Conservation (phyloP, 768 basidiomycete species). For the Kwoniella botswanensis region DNA sequence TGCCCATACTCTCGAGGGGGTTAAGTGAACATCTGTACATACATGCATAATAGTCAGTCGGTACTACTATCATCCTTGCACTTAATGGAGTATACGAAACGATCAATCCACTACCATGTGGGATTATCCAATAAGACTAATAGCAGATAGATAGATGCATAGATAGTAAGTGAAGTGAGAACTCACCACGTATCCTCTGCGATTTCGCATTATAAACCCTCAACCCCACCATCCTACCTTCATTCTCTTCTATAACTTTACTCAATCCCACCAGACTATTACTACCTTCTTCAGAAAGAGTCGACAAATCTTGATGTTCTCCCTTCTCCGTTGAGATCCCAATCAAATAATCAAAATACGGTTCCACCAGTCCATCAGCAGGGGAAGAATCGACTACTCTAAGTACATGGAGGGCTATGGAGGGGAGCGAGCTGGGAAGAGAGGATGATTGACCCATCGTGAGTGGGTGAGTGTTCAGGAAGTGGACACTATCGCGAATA, state of each 20-base stretch:
- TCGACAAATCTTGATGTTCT: not conserved
- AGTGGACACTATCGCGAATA: too few relatives aligned
- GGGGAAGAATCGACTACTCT: conserved; percentile 89
- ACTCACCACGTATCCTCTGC: conserved; percentile 54
- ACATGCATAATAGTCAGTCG: too few relatives aligned
- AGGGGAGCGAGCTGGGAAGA: conserved; percentile 46
- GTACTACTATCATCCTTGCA: too few relatives aligned
- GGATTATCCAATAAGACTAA: too few relatives aligned
- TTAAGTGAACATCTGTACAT: conserved; percentile 74
- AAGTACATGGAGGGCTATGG: conserved; percentile 71
- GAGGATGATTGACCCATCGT: conserved; percentile 54
- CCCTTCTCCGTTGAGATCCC: conserved; percentile 67
- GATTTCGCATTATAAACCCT: conserved; percentile 56
- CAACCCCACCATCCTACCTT: conserved; percentile 47
- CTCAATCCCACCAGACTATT: conserved; percentile 39
- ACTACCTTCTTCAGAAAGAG: not conserved
- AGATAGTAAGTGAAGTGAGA: too few relatives aligned
- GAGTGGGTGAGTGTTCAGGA: not conserved
- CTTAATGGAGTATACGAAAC: too few relatives aligned
- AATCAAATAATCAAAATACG: conserved; percentile 96
- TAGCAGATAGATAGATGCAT: too few relatives aligned
- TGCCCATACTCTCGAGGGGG: conserved; percentile 82
- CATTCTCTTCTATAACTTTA: conserved; percentile 51
- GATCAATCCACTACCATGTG: too few relatives aligned
- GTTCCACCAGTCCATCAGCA: conserved; percentile 82